phyloP scores from a whole-genome alignment of 108 stramenopile species.

The Pseudonitzschia pungens region DNA sequence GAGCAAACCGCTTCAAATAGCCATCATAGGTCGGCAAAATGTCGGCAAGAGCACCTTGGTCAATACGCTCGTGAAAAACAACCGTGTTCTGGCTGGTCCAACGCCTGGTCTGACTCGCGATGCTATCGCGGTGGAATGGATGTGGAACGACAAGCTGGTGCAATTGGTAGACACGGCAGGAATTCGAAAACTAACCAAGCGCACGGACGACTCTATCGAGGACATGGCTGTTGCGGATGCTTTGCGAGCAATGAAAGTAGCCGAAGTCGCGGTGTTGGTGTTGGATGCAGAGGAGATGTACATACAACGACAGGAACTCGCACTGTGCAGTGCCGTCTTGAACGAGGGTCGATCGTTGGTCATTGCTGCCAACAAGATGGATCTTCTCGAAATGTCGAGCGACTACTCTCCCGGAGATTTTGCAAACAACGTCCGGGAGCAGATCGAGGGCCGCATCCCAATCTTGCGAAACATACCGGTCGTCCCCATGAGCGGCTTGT shows the following conservation, averaged over 20 bases:
- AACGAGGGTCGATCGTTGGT: conserved; percentile 87
- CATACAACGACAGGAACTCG: conserved; percentile 82
- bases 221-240: conserved; percentile 83
- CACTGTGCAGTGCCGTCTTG: conserved; percentile 86
- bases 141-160: conserved; percentile 60
- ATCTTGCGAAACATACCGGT: conserved; percentile 83
- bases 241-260: conserved; percentile 86
- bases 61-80: conserved; percentile 70
- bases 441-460: conserved; percentile 78
- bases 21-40: conserved; percentile 87
- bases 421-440: conserved; percentile 66
- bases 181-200: conserved; percentile 69
- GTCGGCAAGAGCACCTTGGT: conserved; percentile 90
- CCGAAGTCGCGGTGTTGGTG: conserved; percentile 89
- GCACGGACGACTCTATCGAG: conserved; percentile 76
- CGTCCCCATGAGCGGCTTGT: conserved; percentile 74
- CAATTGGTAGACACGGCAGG: conserved; percentile 89
- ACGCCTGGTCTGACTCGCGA: conserved; percentile 92
- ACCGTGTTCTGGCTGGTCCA: conserved; percentile 79
- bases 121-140: conserved; percentile 82
- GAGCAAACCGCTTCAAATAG: conserved; percentile 75
- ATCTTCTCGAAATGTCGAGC: conserved; percentile 65
- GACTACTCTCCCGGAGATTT: conserved; percentile 65
- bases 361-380: conserved; percentile 91
- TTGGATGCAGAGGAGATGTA: conserved; percentile 77